These are phyloP conservation scores for Fusarium secorum DNA, from an alignment of 2,329 filamentous ascomycete species.

Conservation along the genomic window DNA sequence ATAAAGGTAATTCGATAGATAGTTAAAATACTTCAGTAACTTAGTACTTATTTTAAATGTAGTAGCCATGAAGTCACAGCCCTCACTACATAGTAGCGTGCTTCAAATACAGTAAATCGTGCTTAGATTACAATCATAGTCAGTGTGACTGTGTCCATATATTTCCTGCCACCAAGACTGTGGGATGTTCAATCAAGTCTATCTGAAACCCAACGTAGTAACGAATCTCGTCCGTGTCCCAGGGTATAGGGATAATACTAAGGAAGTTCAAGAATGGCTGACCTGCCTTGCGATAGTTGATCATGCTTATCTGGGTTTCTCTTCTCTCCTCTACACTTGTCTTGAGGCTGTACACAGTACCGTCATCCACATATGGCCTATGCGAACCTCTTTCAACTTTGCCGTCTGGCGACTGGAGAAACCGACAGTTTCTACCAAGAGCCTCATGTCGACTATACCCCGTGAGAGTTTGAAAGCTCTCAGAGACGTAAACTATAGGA, in stretches of 20 bases:
- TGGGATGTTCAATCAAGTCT: neutral
- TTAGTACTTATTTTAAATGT: too few relatives aligned
- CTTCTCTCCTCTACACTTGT: rapidly evolving
- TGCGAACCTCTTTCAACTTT: neutral
- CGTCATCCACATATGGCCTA: rapidly evolving
- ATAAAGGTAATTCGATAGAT: too few relatives aligned
- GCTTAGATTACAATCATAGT: too few relatives aligned
- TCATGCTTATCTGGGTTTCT: neutral
- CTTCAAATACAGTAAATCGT: too few relatives aligned
- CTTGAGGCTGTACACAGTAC: neutral
- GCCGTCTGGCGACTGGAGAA: neutral
- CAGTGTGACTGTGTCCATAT: too few relatives aligned
- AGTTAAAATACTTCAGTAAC: too few relatives aligned
- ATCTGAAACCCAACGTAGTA: neutral
- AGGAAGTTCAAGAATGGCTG: neutral
- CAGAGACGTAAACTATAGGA: neutral
- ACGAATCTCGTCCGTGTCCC: neutral
- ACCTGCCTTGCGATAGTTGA: neutral
- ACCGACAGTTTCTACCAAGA: neutral
- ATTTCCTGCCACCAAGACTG: too few relatives aligned
- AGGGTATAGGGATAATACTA: neutral
- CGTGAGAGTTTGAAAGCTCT: neutral
- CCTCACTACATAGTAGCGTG: too few relatives aligned
- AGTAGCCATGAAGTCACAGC: too few relatives aligned
- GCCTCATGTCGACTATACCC: neutral